Base-by-base conservation (phyloP, 2,329 filamentous ascomycete species). In the Talaromyces atroroseus region DNA sequence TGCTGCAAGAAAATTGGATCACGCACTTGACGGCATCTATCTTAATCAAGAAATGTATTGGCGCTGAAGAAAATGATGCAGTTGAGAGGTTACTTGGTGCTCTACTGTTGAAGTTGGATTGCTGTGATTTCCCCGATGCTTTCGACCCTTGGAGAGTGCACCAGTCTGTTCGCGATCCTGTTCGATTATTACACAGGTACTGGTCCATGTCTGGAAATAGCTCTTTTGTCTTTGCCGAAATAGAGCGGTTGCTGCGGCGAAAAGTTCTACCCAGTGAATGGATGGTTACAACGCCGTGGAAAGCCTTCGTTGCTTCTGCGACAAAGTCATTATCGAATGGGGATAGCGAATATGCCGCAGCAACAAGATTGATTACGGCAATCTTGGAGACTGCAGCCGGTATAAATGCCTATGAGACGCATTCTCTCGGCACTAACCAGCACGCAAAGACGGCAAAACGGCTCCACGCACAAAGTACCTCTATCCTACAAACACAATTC, bases 261-360 rank as follows among this genome's bases (percentile, higher is more conserved):
- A 62, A 65, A 6, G 62, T 61, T 4, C 20, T 75, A 12, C 71
- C 72, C 11, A 62, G 68, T 16, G 70, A 75, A 57, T 75, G 73
- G 71, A 69, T 75, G 66, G 71, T 72, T 42, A 74, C 73, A 14
- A 67, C 61, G 18, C 56, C 60, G 14, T 73, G 72, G 70, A 73
- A 69, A 45, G 59, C 59, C 6, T 72, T 68, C 57, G 63, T 75
- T 62, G 65, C 67, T 34, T 61, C 64, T 21, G 73, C 73, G 6
- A 70, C 71, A 12, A 64, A 66, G 38, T 73, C 72, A 26, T 61
- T 74, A 47, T 71, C 71, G 3, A 65, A 58, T n/a, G 64, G 65
- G n/a, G 70, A 73, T 54, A 52, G 60, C 7, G 60, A 73, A 47
- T 73, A 60, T 24, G 63, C 65, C 7, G 61, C 69, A 14, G 70